Conservation (phyloP, 1,139 yeast genomes). For the Meyerozyma elateridarum region DNA sequence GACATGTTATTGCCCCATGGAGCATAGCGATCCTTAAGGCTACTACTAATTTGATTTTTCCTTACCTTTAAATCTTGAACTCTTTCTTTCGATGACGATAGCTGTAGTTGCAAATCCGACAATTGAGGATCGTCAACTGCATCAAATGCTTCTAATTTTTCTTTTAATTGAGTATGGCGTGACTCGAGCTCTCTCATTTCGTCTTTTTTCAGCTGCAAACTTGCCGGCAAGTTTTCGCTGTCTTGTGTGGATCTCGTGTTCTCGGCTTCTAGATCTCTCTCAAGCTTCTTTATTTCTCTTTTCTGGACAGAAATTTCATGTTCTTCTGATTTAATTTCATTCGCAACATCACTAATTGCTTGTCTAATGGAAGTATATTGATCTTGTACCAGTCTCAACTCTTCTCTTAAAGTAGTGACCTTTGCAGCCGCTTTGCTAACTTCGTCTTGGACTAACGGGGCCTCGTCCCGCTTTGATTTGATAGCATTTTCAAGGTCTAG, state of each 20-base stretch:
- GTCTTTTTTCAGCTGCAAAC: constrained; percentile 11
- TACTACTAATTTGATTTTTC: constrained; percentile 15
- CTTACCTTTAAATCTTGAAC: constrained; percentile 12
- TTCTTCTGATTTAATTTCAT: constrained; percentile 9
- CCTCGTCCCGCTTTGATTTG: neutral
- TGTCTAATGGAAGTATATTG: neutral
- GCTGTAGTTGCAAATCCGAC: constrained; percentile 4
- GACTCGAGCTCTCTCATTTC: constrained; percentile 10
- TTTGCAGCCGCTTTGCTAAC: neutral
- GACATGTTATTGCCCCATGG: constrained; percentile 49
- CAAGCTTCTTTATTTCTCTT: constrained; percentile 22
- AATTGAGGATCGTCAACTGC: constrained; percentile 6
- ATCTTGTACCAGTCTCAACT: neutral
- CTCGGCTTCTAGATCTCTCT: constrained; percentile 22
- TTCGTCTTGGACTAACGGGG: neutral
- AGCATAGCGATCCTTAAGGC: constrained; percentile 26
- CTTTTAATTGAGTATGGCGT: constrained; percentile 12
- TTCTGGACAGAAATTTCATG: constrained; percentile 19
- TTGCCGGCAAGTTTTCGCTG: constrained; percentile 38
- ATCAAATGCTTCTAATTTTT: constrained; percentile 10
- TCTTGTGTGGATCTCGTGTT: constrained; percentile 24
- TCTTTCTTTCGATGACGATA: constrained; percentile 9
- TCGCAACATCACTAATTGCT: constrained; percentile 1
- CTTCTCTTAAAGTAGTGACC: neutral
- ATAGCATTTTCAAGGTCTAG: constrained; percentile 15